A percentile compares a stretch with the other conserved stretches of the same genome.
phyloP scores from a whole-genome alignment of 2,329 filamentous ascomycete species.

The Talaromyces verruculosus region DNA sequence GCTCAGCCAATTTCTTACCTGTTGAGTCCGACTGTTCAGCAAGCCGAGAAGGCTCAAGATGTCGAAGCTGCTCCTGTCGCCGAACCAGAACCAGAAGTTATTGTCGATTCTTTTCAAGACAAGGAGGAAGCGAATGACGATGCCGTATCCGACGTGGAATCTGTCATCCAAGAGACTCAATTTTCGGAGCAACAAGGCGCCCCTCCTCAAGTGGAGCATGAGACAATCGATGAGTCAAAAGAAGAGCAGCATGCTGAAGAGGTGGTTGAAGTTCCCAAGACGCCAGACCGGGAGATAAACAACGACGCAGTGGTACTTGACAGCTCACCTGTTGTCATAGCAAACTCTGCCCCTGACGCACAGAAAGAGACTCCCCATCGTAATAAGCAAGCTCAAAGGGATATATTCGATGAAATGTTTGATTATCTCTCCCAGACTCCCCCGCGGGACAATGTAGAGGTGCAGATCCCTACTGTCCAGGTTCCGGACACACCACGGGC shows the following conservation, averaged over 20 bases:
- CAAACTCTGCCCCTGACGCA: neutral
- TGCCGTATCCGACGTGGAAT: neutral
- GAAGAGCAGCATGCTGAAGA: neutral
- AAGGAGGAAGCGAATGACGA: neutral
- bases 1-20: slow-evolving; percentile 35
- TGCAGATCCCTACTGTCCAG: slow-evolving; percentile 28
- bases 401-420: slow-evolving; percentile 15
- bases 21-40: slow-evolving; percentile 24
- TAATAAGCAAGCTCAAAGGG: neutral
- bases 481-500: slow-evolving; percentile 30
- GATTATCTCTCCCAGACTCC: neutral
- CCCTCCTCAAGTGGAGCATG: neutral
- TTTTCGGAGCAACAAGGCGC: neutral
- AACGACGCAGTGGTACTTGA: neutral
- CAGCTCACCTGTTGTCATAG: neutral
- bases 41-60: neutral
- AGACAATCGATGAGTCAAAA: neutral
- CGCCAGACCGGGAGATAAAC: neutral
- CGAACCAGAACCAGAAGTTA: slow-evolving; percentile 7
- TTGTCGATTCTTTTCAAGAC: slow-evolving; percentile 12
- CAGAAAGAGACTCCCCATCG: neutral
- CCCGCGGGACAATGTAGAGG: slow-evolving; percentile 5
- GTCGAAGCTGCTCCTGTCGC: neutral
- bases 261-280: slow-evolving; percentile 10
- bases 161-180: slow-evolving; percentile 17